Percentiles rank a stretch among this genome's conserved stretches.
Evolutionary conservation across 345 rosid species (phyloP).

Genomic region (Gossypium herbaceum): DNA sequence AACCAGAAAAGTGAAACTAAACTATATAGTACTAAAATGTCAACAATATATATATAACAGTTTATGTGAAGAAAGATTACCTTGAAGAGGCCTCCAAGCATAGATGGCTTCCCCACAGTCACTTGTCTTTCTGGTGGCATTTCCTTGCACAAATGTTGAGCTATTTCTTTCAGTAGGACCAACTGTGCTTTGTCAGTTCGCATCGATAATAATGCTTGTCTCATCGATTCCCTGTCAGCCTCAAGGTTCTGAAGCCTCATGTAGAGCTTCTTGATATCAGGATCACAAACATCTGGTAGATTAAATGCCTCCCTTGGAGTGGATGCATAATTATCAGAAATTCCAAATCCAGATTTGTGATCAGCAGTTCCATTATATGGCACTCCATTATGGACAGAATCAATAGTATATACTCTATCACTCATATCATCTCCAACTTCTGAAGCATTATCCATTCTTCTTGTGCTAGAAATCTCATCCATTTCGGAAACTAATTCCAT

Average conservation of each 20-base stretch:
- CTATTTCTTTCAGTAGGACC: conserved; percentile 87
- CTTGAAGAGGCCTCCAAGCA: conserved; percentile 56
- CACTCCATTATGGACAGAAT: conserved; percentile 57
- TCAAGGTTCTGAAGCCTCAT: conserved; percentile 92
- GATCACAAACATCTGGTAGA: conserved; percentile 58
- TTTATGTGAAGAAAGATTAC: conserved; percentile 31
- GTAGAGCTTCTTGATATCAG: conserved; percentile 76
- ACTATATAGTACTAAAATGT: too few relatives aligned
- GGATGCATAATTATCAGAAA: conserved; percentile 39
- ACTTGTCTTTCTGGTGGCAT: conserved; percentile 52
- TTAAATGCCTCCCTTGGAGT: conserved; percentile 45
- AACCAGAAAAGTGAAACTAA: not conserved
- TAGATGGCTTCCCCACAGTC: conserved; percentile 48
- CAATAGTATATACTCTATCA: conserved; percentile 91
- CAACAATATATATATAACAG: not conserved
- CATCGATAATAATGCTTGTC: conserved; percentile 86
- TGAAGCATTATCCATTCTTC: conserved; percentile 45
- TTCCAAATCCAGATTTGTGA: conserved; percentile 43
- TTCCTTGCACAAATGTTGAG: conserved; percentile 86
- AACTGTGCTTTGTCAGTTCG: conserved; percentile 88
- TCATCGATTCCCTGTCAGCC: conserved; percentile 99
- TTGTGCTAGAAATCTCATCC: conserved; percentile 36
- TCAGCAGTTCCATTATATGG: conserved; percentile 32
- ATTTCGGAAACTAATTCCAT: conserved; percentile 36
- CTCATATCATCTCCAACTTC: conserved; percentile 64